A percentile compares a stretch with the other conserved stretches of the same genome.
Evolutionary conservation across 257 asterid genomes (phyloP).

Genomic region (Solanum acaule): DNA sequence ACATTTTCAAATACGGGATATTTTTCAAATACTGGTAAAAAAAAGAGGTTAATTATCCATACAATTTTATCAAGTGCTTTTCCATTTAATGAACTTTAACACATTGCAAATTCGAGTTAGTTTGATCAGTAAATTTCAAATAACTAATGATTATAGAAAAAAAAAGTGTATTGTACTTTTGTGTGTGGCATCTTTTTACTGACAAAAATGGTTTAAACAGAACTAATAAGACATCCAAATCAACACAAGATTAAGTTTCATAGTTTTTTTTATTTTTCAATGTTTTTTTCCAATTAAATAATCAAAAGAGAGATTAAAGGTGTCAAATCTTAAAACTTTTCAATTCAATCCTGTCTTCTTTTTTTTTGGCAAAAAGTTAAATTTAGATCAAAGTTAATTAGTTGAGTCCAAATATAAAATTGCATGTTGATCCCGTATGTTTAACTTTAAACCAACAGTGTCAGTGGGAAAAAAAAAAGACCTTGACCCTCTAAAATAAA

Average conservation of each 20-base stretch:
- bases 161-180: neutral
- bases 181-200: neutral
- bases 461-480: neutral
- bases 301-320: neutral
- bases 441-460: constrained; percentile 24
- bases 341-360: neutral
- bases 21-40: no score
- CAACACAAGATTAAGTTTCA: neutral
- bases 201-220: neutral
- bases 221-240: neutral
- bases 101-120: neutral
- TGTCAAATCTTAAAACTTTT: constrained; percentile 3
- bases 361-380: neutral
- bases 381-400: neutral
- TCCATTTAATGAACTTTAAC: neutral
- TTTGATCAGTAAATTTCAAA: neutral
- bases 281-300: neutral
- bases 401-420: constrained; percentile 10
- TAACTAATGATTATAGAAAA: neutral
- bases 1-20: no score
- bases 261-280: neutral
- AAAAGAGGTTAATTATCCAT: neutral
- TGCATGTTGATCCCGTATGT: neutral
- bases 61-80: neutral
- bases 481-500: constrained; percentile 11